Evolutionary conservation across 768 basidiomycete species (phyloP).

Genomic region (Imleria badia): DNA sequence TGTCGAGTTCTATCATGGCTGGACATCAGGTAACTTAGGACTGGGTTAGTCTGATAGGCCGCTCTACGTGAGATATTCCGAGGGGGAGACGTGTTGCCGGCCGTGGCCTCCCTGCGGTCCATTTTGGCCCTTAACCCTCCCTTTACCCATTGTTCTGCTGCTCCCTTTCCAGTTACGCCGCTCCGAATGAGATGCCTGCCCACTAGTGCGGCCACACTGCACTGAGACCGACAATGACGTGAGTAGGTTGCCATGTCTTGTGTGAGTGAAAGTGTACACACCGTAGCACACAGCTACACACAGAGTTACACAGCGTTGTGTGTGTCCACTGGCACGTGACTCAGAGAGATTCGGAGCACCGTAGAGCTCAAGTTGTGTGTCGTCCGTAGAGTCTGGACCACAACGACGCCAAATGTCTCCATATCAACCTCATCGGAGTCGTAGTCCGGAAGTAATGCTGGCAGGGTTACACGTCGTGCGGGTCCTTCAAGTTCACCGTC

Average conservation of each 20-base stretch:
- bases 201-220: slow-evolving; percentile 72
- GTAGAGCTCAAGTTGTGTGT: no score
- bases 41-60: no score
- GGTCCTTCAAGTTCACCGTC: neutral
- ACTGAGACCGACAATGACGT: slow-evolving; percentile 72
- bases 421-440: slow-evolving; percentile 17
- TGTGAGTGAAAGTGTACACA: neutral
- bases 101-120: slow-evolving; percentile 94
- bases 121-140: slow-evolving; percentile 96
- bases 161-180: slow-evolving; percentile 56
- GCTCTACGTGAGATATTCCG: no score
- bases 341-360: no score
- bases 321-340: slow-evolving; percentile 14
- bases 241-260: slow-evolving; percentile 70
- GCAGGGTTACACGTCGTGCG: neutral
- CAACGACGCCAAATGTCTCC: neutral
- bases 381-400: neutral
- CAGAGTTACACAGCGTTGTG: neutral
- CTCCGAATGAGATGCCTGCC: slow-evolving; percentile 70
- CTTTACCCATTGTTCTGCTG: slow-evolving; percentile 82
- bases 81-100: no score
- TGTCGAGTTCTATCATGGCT: no score
- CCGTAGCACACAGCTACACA: no score
- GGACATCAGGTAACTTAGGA: no score
- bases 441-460: neutral